A percentile compares a stretch with the other conserved stretches of the same genome.
These are phyloP conservation scores for Plasmodium cynomolgi DNA, from an alignment of 169 alveolate genomes.

Conservation along the genomic window DNA sequence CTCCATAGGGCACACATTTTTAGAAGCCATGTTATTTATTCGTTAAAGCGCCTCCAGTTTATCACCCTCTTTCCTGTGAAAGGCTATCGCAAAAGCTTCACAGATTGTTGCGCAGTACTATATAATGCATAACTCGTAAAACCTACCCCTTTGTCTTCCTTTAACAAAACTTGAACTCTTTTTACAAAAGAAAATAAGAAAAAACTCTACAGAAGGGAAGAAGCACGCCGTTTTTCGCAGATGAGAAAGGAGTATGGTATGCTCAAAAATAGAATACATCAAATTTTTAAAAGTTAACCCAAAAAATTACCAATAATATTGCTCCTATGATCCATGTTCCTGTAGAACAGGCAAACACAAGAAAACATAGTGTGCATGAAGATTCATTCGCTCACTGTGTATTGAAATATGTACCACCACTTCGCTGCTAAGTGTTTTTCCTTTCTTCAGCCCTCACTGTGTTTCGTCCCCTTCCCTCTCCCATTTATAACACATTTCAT, in stretches of 20 bases:
- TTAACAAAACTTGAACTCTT: constrained; percentile 51
- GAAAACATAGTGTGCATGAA: background rate
- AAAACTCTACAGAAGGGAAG: constrained; percentile 45
- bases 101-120: background rate
- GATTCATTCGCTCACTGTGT: background rate
- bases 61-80: background rate
- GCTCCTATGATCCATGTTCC: constrained; percentile 75
- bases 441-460: background rate
- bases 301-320: constrained; percentile 27
- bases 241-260: background rate
- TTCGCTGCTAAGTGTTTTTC: background rate
- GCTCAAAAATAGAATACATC: background rate
- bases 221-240: background rate
- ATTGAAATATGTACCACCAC: background rate
- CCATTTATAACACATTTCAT: background rate
- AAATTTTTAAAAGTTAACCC: background rate
- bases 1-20: background rate
- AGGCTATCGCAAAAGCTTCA: background rate
- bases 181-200: constrained; percentile 50
- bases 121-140: background rate
- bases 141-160: constrained; percentile 69
- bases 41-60: background rate
- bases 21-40: background rate
- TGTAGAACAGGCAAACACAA: background rate
- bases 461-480: background rate